Evolutionary conservation across 495 filamentous ascomycete species (phyloP), one percentile per base, ranked within the genome.

Genomic region (Neurospora cerealis): DNA sequence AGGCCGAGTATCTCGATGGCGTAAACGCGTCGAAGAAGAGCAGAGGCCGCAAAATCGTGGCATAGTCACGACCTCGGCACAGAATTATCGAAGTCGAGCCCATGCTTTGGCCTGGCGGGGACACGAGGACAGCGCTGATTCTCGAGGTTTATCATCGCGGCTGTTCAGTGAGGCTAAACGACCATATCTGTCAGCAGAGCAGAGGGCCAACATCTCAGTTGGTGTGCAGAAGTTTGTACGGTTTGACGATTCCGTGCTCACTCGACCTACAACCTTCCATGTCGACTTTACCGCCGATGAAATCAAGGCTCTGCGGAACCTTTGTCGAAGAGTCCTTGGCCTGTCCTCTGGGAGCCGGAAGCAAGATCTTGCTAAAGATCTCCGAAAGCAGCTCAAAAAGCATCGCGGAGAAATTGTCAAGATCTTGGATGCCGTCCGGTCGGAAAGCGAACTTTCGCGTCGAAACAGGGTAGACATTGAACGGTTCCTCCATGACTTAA

Each of bases 211-310:
- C 9, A 75, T 83, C 21, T n/a, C 75, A 2, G 69, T 72, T 36
- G 73, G 73, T 3, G 72, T 54, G 4, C 75, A 75, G 2, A 46
- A 71, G n/a, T 66, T 75, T 28, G 21, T 81, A 5, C 72, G 72
- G 0, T 42, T 76, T 7, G 54, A 69, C 15, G 15, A 37, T 1
- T 19, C 36, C 3, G 15, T 36, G 0, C 72, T 76, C 6, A 5
- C 4, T 7, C 28, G 5, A 1, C 74, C 75, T 41, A 28, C 54
- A 0, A 70, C 62, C 2, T 40, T 83, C 32, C 85, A 86, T 62
- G 81, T 86, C 9, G 85, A 85, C 74, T 85, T 86, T 38, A 85
- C 83, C 70, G 70, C 82, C 38, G 85, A 87, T 73, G 90, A 93
- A 77, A 81, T 84, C 28, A 83, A 86, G 80, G 69, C 48, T n/a